Evolutionary conservation across 2,329 filamentous ascomycete genomes (phyloP), one percentile per base, ranked within the genome.

Genomic region (Fusarium verrucosum): DNA sequence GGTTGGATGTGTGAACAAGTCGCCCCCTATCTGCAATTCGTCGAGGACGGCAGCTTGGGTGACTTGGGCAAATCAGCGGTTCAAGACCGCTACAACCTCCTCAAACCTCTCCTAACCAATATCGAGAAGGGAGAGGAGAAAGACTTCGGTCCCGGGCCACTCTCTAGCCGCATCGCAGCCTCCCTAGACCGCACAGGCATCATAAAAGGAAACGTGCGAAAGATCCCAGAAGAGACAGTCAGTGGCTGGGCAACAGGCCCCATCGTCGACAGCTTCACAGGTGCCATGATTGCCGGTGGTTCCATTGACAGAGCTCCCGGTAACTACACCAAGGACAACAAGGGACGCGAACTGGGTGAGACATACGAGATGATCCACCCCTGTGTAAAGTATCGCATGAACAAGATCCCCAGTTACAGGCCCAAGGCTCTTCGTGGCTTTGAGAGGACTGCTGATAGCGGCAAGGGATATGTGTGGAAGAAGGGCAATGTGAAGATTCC

Each of bases 1-100:
- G 68, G 58, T 6, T 71, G 69, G 69, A 71, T 71, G 69, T 69
- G 67, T 35, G 69, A 71, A n/a, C 68, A 71, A 49, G 62, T 71
- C 14, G 50, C 58, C n/a, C 52, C 61, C 7, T 59, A 66, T 38
- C 49, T 68, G 8, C 52, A 66, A 17, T 58, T 68, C 30, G 42
- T 47, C 14, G 46, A 56, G 20, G 46, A 53, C 10, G 63, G 58
- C 32, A 45, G 50, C 47, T 33, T 68, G 20, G 20, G 42, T 10
- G 50, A 59, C 3, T 55, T 70, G 11, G 66, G 55, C 22, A 60
- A 42, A 30, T 57, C 50, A 5, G 54, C 64, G 9, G 56, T 69
- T n/a, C 54, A 68, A 37, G 67, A 65, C 19, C 68, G 68, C 13
- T 59, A 54, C 43, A 56, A 58, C 11, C 63, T 71, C 30, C 47